These are phyloP conservation scores for Fraxinus baroniana DNA, from an alignment of 305 asterid species.

Conservation along the genomic window DNA sequence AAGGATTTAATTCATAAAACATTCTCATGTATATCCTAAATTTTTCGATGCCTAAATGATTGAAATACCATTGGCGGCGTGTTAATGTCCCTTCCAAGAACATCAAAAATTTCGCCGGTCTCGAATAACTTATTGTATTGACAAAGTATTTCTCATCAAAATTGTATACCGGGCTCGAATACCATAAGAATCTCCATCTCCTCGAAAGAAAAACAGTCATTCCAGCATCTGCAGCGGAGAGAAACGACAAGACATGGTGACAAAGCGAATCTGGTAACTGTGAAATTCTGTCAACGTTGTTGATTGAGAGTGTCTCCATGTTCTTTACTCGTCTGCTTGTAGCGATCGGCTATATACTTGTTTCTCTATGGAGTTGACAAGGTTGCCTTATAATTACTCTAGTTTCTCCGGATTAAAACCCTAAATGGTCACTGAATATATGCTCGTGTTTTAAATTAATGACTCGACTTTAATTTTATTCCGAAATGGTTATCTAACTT, in stretches of 20 bases:
- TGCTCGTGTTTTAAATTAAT: background rate
- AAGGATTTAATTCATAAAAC: background rate
- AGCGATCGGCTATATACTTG: background rate
- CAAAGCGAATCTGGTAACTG: background rate
- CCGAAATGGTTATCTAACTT: background rate
- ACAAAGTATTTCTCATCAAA: background rate
- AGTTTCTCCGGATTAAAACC: background rate
- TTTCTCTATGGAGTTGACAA: background rate
- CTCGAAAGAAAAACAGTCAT: background rate
- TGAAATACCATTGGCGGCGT: background rate
- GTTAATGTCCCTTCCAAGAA: background rate
- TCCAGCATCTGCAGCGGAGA: background rate
- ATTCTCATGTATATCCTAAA: background rate
- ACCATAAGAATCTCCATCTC: background rate
- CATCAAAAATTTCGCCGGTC: background rate
- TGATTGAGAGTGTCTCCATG: background rate
- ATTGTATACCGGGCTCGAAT: background rate
- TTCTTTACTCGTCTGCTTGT: background rate
- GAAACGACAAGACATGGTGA: background rate
- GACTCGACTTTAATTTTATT: background rate
- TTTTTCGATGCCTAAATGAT: background rate
- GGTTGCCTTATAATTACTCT: background rate
- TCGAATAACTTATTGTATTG: background rate
- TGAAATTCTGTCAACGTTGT: background rate
- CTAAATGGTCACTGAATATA: background rate